A percentile compares a stretch with the other conserved stretches of the same genome.
Evolutionary conservation across 225 moss, liverwort and hornwort genomes (phyloP).

Genomic region (Physcomitrium patens): DNA sequence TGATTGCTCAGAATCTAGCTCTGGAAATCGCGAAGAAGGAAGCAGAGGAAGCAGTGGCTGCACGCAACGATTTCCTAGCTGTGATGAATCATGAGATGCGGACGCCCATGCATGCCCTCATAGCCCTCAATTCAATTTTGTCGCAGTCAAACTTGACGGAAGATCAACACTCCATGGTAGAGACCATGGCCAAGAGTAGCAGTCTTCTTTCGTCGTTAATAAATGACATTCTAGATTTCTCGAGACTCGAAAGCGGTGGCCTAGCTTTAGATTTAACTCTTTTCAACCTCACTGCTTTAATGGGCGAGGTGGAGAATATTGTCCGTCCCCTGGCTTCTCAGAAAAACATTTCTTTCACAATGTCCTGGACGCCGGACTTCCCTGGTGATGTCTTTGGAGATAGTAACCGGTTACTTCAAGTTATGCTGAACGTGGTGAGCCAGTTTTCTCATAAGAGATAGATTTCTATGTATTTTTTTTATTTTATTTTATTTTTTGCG

Average conservation of each 20-base stretch:
- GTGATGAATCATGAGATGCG: slow-evolving; percentile 81
- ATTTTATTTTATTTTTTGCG: too few relatives aligned
- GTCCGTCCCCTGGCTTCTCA: slow-evolving; percentile 66
- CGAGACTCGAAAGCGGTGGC: slow-evolving; percentile 67
- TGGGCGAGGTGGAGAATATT: slow-evolving; percentile 69
- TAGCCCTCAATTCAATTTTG: slow-evolving; percentile 65
- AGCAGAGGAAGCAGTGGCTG: slow-evolving; percentile 69
- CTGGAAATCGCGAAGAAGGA: slow-evolving; percentile 64
- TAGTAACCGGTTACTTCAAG: slow-evolving; percentile 67
- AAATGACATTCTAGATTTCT: slow-evolving; percentile 71
- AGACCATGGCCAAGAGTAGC: slow-evolving; percentile 72
- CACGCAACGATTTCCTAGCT: slow-evolving; percentile 66
- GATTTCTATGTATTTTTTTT: not conserved
- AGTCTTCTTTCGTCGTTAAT: slow-evolving; percentile 65
- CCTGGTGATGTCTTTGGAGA: slow-evolving; percentile 58
- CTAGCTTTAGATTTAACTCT: slow-evolving; percentile 57
- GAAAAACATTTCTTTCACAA: slow-evolving; percentile 52
- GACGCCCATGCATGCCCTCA: slow-evolving; percentile 75
- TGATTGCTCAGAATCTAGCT: slow-evolving; percentile 66
- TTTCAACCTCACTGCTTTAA: slow-evolving; percentile 55
- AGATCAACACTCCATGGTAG: slow-evolving; percentile 69
- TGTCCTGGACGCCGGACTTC: slow-evolving; percentile 49
- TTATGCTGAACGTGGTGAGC: slow-evolving; percentile 66
- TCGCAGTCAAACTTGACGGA: slow-evolving; percentile 69
- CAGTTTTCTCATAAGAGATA: not conserved